Conservation (phyloP, 2,329 filamentous ascomycete species). For the Keithomyces neogunnii region DNA sequence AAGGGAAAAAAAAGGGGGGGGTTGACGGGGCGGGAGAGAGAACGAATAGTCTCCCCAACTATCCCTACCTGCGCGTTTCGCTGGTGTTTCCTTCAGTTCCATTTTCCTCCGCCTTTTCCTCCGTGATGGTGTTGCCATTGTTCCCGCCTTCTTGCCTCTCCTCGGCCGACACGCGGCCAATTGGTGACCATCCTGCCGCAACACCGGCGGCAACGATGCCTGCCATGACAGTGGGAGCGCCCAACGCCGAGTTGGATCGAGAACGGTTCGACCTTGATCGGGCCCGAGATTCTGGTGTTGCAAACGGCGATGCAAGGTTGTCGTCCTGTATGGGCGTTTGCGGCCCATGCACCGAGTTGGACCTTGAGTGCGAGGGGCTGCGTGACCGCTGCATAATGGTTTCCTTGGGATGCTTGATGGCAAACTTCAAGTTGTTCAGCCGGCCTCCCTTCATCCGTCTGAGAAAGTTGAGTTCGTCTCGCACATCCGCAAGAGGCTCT, state of each 20-base stretch:
- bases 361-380: slow-evolving; percentile 56
- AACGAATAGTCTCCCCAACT: neutral
- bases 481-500: slow-evolving; percentile 62
- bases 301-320: slow-evolving; percentile 39
- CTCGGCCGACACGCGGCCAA: slow-evolving; percentile 37
- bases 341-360: slow-evolving; percentile 53
- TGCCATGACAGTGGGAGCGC: slow-evolving; percentile 72
- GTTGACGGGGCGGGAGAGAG: no score
- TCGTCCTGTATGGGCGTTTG: slow-evolving; percentile 55
- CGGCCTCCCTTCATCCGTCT: slow-evolving; percentile 75
- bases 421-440: slow-evolving; percentile 72
- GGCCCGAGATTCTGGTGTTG: slow-evolving; percentile 51
- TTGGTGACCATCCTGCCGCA: slow-evolving; percentile 68
- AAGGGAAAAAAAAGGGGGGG: no score
- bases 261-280: slow-evolving; percentile 61
- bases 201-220: slow-evolving; percentile 72
- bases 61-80: slow-evolving; percentile 18
- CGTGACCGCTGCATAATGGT: slow-evolving; percentile 53
- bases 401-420: slow-evolving; percentile 66
- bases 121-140: neutral
- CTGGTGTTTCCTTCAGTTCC: slow-evolving; percentile 12
- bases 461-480: slow-evolving; percentile 73
- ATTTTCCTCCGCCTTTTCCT: slow-evolving; percentile 4
- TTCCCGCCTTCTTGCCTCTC: slow-evolving; percentile 12
- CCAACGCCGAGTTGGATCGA: slow-evolving; percentile 61